Evolutionary conservation across 2,329 filamentous ascomycete genomes (phyloP).

Genomic region (Aspergillus sp.): DNA sequence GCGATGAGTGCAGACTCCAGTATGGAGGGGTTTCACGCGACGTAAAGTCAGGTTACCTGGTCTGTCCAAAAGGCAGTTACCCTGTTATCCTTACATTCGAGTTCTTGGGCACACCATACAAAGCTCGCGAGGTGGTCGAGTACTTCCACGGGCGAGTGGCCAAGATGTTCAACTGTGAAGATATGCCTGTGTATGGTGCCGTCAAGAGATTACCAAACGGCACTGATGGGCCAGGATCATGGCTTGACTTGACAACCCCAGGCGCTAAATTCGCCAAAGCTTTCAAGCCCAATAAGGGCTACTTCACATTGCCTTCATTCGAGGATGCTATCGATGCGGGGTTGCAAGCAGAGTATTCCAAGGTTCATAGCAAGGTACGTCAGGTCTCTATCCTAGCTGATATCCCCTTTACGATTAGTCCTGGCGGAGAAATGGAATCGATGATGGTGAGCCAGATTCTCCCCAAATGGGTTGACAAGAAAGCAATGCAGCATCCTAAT

Average conservation of each 20-base stretch:
- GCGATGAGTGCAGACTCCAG: not conserved
- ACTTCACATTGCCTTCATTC: not conserved
- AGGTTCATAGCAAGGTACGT: not conserved
- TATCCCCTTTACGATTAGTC: not conserved
- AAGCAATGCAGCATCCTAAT: not conserved
- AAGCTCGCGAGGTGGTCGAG: not conserved
- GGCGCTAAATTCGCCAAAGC: not conserved
- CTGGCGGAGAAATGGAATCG: not conserved
- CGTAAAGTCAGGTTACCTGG: not conserved
- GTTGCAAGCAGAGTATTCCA: not conserved
- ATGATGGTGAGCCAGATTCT: not conserved
- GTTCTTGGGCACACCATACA: not conserved
- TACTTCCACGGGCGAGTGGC: not conserved
- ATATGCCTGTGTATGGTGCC: not conserved
- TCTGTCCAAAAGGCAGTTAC: not conserved
- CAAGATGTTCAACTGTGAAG: not conserved
- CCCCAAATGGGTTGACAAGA: not conserved
- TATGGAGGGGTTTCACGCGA: not conserved
- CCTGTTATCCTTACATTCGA: not conserved
- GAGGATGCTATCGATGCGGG: not conserved
- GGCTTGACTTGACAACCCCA: not conserved
- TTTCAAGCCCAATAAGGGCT: not conserved
- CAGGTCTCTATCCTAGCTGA: not conserved
- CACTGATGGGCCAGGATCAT: not conserved
- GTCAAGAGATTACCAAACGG: not conserved